Conservation (phyloP, 768 basidiomycete genomes). For the Calocera cornea region DNA sequence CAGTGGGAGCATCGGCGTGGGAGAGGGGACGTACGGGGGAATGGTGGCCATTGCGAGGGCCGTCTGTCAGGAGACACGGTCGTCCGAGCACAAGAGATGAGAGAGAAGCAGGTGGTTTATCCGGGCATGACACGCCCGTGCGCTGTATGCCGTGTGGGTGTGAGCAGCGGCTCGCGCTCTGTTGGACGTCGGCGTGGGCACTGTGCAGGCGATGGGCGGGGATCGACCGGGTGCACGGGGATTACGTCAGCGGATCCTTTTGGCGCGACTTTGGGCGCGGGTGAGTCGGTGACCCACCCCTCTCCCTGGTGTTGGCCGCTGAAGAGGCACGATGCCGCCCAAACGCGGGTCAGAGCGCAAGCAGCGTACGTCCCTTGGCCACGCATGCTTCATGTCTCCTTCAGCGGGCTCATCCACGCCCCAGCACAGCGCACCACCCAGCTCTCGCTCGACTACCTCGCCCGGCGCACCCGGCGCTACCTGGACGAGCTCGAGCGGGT, state of each 20-base stretch:
- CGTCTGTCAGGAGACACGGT: too few species aligned
- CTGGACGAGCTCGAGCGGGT: not conserved
- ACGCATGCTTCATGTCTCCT: not conserved
- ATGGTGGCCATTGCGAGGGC: not conserved
- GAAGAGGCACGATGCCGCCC: not conserved
- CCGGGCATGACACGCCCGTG: too few species aligned
- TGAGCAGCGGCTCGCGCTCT: too few species aligned
- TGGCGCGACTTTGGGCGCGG: too few species aligned
- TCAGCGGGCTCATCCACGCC: not conserved
- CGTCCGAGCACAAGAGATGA: too few species aligned
- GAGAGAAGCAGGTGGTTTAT: too few species aligned
- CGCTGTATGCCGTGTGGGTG: too few species aligned
- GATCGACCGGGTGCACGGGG: too few species aligned
- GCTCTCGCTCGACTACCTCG: not conserved
- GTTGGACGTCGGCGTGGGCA: too few species aligned
- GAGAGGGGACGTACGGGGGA: not conserved
- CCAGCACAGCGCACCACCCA: not conserved
- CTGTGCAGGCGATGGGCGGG: too few species aligned
- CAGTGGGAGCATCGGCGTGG: not conserved
- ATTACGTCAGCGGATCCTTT: too few species aligned
- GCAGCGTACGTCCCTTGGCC: not conserved
- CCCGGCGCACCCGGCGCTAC: not conserved
- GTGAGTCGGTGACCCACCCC: too few species aligned
- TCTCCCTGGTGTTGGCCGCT: not conserved
- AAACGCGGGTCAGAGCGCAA: not conserved